A percentile compares a stretch with the other conserved stretches of the same genome.
Conservation (phyloP, 2,329 filamentous ascomycete species). For the Trichophyton equinum region DNA sequence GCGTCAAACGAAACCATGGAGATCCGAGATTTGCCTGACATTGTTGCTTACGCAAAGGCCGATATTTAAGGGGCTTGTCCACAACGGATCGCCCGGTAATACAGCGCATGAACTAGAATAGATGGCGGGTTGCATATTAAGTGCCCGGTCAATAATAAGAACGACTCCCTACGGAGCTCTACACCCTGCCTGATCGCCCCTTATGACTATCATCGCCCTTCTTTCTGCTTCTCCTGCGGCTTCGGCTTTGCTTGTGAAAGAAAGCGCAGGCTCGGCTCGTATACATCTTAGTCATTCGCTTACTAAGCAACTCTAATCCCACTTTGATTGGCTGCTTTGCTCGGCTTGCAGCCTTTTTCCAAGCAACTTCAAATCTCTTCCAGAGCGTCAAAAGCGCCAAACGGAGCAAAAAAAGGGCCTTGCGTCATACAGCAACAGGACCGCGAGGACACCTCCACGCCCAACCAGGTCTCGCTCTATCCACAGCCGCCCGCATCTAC, state of each 20-base stretch:
- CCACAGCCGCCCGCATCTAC: not conserved
- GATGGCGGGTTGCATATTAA: not conserved
- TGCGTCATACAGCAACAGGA: constrained; percentile 1
- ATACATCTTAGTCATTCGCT: not conserved
- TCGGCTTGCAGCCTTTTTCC: not conserved
- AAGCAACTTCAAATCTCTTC: not conserved
- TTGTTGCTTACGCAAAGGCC: constrained; percentile 32
- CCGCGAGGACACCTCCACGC: not conserved
- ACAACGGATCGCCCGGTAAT: not conserved
- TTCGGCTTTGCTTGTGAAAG: not conserved
- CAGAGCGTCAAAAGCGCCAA: not conserved
- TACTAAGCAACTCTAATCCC: not conserved
- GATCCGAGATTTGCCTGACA: constrained; percentile 44
- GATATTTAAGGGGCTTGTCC: not conserved
- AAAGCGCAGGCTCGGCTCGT: not conserved
- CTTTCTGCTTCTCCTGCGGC: not conserved
- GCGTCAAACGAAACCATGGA: constrained; percentile 44
- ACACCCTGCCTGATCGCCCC: not conserved
- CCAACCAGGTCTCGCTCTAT: not conserved
- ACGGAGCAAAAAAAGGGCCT: not conserved
- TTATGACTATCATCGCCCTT: not conserved
- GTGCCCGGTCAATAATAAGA: not conserved
- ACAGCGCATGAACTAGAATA: not conserved
- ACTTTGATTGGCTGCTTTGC: not conserved
- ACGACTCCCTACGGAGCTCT: not conserved